Base-by-base conservation (phyloP, 1,284 basidiomycete genomes). In the Singerocomus inundabilis region DNA sequence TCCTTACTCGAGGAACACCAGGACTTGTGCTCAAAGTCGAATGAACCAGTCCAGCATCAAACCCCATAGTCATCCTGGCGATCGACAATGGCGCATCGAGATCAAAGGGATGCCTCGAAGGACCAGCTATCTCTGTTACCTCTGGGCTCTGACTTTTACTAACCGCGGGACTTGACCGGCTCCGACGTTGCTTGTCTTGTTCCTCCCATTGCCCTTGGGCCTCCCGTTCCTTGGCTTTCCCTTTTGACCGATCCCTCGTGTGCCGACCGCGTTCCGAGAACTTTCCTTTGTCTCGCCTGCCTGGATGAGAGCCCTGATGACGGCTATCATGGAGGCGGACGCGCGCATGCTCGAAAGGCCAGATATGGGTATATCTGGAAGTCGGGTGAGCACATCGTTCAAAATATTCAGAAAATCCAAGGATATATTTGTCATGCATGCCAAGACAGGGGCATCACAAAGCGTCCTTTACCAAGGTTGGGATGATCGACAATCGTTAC, bases 311-410 rank as follows among this genome's bases (percentile, higher is more conserved):
- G 26, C 64, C 66, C 35, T 55, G 66, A 31, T 66, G 64, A 38
- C 61, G 63, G 7, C 53, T 48, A 42, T 70, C 73, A 57, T 79
- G 78, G 21, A 97, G 72, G 36, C 85, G 79, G 4, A 96, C 93
- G 24, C 93, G 85, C 13, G 90, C 85, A 64, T 94, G 91, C 63
- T 97, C 94, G 62, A 95, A 98, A 0, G 94, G 94, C 94, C 94
- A 98, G 48, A 98, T 96, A 64, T 98, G 91, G 34, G 81, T 81
- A 69, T 91, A 91, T 62, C 93, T 94, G 67, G n/a, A 28, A 26
- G 26, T 25, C 10, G 12, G 12, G 44, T 55, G 34, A 62, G 55
- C 24, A 31, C 1, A 28, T 36, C 15, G 8, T 51, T 53, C 42
- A 7, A 44, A 6, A n/a, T 24, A 39, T 6, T 29, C 24, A 12